Evolutionary conservation across 2,329 filamentous ascomycete species (phyloP), one percentile per base, ranked within the genome.

Genomic region (Meredithiella fracta): DNA sequence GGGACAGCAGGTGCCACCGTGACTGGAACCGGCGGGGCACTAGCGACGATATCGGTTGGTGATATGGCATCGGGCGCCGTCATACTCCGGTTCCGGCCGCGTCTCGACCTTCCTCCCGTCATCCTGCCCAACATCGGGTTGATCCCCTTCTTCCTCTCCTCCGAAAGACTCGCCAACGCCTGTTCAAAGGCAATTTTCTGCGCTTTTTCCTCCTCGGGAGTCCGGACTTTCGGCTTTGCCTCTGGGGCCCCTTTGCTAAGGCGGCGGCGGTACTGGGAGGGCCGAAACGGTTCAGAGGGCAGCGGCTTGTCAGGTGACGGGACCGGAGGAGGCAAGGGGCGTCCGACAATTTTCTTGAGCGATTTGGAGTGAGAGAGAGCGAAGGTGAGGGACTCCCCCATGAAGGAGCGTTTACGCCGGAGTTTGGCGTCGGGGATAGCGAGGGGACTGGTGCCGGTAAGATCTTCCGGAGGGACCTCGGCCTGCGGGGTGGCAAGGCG

Each of bases 401-500:
- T 53, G n/a, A 54, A 52, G 9, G 58, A 53, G 15, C 60, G 38
- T 50, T 60, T 62, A 14, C 59, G 57, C 6, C 59, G 57, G 11
- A 63, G 56, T 11, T 61, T 44, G 31, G 17, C n/a, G 1, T 40
- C 38, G 3, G 7, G 14, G 23, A 29, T 34, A 9, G 9, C 11
- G 15, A 29, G 23, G n/a, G 40, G 11, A n/a, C 20, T 44, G 8
- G 15, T n/a, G 14, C 5, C 29, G 11, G 11, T 11, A 34, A 11
- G 29, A n/a, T 44, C 11, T 22, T 44, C 22, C 47, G 6, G 17
- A 17, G 6, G 20, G 7, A 34, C 29, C 29, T 34, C 8, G 34
- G 17, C 6, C 58, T 40, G n/a, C 59, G 60, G 1, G 59, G 47
- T 26, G 60, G 60, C 34, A 61, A 61, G 37, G 63, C 50, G 29